A percentile compares a stretch with the other conserved stretches of the same genome.
Conservation (phyloP, 208 protist genomes). For the Trypanosoma scelopori region DNA sequence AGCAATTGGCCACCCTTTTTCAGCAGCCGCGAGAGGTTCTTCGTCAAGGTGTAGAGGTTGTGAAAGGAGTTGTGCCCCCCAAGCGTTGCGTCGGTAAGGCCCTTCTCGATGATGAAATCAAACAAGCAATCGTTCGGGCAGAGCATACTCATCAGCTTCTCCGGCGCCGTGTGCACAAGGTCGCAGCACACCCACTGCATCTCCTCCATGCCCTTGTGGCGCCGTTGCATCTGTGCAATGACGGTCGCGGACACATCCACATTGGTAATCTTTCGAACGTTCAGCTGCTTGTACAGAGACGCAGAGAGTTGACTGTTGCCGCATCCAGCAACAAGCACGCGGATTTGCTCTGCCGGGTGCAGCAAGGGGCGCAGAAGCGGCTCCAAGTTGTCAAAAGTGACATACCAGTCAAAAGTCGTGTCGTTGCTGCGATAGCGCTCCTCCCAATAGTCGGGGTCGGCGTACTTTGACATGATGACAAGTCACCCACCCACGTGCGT, state of each 20-base stretch:
- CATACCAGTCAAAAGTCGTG: constrained; percentile 92
- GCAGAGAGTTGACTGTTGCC: constrained; percentile 88
- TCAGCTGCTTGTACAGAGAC: constrained; percentile 80
- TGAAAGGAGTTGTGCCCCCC: constrained; percentile 91
- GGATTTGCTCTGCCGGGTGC: constrained; percentile 77
- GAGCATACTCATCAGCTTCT: constrained; percentile 76
- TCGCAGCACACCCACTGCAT: constrained; percentile 89
- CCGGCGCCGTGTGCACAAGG: constrained; percentile 67
- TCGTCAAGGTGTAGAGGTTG: constrained; percentile 84
- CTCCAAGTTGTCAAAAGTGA: constrained; percentile 88
- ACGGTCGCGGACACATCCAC: constrained; percentile 89
- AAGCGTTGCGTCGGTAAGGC: constrained; percentile 81
- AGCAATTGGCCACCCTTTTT: constrained; percentile 89
- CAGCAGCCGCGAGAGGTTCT: constrained; percentile 83
- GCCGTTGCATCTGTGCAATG: constrained; percentile 85
- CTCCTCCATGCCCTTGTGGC: constrained; percentile 82
- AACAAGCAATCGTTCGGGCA: constrained; percentile 82
- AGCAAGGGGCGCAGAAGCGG: constrained; percentile 67
- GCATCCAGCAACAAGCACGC: constrained; percentile 86
- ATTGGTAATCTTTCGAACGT: constrained; percentile 88
- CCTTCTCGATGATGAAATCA: constrained; percentile 92
- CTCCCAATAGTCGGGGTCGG: constrained; percentile 91
- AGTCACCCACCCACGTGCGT: too few species aligned
- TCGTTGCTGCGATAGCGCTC: constrained; percentile 91
- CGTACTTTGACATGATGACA: constrained; percentile 87